These are phyloP conservation scores for Terana coerulea DNA, from an alignment of 768 basidiomycete species.

Conservation along the genomic window DNA sequence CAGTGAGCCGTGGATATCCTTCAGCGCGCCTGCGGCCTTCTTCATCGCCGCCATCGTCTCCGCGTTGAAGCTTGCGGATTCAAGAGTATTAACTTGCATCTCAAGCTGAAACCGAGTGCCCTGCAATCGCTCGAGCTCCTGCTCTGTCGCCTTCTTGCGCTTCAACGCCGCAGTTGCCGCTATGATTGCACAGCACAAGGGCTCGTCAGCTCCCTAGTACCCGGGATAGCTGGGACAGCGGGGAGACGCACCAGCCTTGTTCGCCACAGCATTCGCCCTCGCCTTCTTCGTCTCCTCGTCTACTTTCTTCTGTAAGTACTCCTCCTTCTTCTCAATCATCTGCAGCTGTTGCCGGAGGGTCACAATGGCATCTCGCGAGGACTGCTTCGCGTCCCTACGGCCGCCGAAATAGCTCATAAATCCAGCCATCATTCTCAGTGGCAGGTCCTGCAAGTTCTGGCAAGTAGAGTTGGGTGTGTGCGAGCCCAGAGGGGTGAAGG, in stretches of 20 bases:
- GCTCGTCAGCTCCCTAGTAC: neutral
- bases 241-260: conserved; percentile 78
- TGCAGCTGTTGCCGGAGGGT: conserved; percentile 88
- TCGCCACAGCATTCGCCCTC: conserved; percentile 86
- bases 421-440: conserved; percentile 56
- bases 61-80: conserved; percentile 95
- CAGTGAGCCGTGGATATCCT: conserved; percentile 87
- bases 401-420: conserved; percentile 90
- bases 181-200: conserved; percentile 28
- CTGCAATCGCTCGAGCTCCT: conserved; percentile 79
- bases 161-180: conserved; percentile 87
- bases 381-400: conserved; percentile 75
- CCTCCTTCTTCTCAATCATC: conserved; percentile 99
- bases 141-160: conserved; percentile 88
- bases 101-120: conserved; percentile 90
- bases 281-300: conserved; percentile 94
- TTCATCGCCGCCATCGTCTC: conserved; percentile 98
- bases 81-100: conserved; percentile 94
- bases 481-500: neutral
- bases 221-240: neutral
- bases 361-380: conserved; percentile 91
- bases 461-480: neutral
- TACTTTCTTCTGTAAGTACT: conserved; percentile 92
- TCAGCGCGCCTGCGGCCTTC: conserved; percentile 87
- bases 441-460: neutral